These are phyloP conservation scores for Phytophthora hybrid DNA, from an alignment of 352 stramenopile species.

Conservation along the genomic window DNA sequence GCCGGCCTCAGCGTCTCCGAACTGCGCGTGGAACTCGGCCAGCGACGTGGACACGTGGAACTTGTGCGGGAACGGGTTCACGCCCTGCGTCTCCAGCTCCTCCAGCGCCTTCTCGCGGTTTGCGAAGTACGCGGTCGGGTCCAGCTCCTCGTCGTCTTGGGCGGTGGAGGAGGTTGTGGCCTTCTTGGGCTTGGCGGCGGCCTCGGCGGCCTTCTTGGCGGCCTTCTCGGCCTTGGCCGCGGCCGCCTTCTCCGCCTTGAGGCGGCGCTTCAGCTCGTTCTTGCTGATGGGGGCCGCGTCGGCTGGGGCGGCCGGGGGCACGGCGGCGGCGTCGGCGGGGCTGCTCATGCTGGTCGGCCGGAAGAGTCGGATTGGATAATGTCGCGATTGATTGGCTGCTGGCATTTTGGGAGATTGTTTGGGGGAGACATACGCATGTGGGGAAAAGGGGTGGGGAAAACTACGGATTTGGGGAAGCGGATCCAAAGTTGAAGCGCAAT, in stretches of 20 bases:
- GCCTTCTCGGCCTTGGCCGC: conserved; percentile 49
- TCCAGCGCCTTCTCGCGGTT: conserved; percentile 94
- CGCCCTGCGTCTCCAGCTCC: conserved; percentile 91
- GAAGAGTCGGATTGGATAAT: not conserved
- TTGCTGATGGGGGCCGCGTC: conserved; percentile 87
- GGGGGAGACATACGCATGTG: too few species aligned
- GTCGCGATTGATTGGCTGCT: not conserved
- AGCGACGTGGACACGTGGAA: conserved; percentile 96
- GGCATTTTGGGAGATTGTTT: too few species aligned
- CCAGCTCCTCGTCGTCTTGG: conserved; percentile 94
- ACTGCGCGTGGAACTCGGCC: conserved; percentile 95
- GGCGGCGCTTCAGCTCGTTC: conserved; percentile 98
- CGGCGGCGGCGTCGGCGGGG: conserved; percentile 12
- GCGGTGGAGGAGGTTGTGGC: conserved; percentile 28
- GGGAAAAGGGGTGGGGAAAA: too few species aligned
- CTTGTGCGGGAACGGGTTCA: conserved; percentile 99
- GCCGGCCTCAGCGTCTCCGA: conserved; percentile 80
- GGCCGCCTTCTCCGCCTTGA: conserved; percentile 96
- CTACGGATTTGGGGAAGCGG: too few species aligned
- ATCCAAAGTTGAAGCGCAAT: too few species aligned
- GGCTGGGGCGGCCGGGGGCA: conserved; percentile 6
- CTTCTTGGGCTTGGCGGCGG: conserved; percentile 91
- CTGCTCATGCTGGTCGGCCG: conserved; percentile 19
- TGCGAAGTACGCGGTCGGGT: conserved; percentile 98
- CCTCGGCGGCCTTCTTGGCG: conserved; percentile 91